A percentile compares a stretch with the other conserved stretches of the same genome.
phyloP scores from a whole-genome alignment of 805 yeast species.

The Kodamaea nitidulidarum region DNA sequence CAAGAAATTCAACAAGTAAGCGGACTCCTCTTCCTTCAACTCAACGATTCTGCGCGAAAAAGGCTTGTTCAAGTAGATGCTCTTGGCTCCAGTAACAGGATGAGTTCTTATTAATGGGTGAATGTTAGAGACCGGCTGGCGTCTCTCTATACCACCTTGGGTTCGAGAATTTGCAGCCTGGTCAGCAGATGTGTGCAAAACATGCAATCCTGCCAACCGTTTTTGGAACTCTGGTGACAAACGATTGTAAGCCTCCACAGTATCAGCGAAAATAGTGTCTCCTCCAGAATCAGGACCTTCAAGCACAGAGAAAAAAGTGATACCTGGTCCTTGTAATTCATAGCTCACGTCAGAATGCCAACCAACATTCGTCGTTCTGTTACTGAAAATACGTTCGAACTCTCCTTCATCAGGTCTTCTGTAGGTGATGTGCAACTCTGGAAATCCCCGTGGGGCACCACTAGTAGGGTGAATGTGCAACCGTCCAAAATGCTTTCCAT shows the following conservation, averaged over 20 bases:
- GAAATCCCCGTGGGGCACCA: slow-evolving; percentile 54
- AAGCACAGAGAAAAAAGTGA: slow-evolving; percentile 31
- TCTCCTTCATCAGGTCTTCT: slow-evolving; percentile 28
- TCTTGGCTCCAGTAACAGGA: slow-evolving; percentile 31
- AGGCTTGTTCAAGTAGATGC: slow-evolving; percentile 29
- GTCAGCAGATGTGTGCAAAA: slow-evolving; percentile 30
- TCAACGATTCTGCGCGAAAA: slow-evolving; percentile 34
- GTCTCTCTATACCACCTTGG: slow-evolving; percentile 31
- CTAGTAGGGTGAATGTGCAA: slow-evolving; percentile 72
- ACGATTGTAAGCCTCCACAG: slow-evolving; percentile 35
- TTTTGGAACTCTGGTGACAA: slow-evolving; percentile 33
- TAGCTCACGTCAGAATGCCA: slow-evolving; percentile 38
- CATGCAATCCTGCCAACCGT: slow-evolving; percentile 30
- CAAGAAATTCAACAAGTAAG: slow-evolving; percentile 27
- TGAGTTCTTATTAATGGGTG: slow-evolving; percentile 35
- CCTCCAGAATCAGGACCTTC: slow-evolving; percentile 39
- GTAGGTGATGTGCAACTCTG: slow-evolving; percentile 34
- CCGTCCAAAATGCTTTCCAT: slow-evolving; percentile 64
- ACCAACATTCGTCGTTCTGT: slow-evolving; percentile 27
- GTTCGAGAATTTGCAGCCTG: slow-evolving; percentile 26
- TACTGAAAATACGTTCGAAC: slow-evolving; percentile 23
- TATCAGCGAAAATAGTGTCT: slow-evolving; percentile 35
- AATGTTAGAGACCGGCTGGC: slow-evolving; percentile 30
- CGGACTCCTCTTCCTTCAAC: slow-evolving; percentile 33
- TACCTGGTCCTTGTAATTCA: slow-evolving; percentile 34